Base-by-base conservation (phyloP, 768 basidiomycete species). In the Amanita pseudoporphyria region DNA sequence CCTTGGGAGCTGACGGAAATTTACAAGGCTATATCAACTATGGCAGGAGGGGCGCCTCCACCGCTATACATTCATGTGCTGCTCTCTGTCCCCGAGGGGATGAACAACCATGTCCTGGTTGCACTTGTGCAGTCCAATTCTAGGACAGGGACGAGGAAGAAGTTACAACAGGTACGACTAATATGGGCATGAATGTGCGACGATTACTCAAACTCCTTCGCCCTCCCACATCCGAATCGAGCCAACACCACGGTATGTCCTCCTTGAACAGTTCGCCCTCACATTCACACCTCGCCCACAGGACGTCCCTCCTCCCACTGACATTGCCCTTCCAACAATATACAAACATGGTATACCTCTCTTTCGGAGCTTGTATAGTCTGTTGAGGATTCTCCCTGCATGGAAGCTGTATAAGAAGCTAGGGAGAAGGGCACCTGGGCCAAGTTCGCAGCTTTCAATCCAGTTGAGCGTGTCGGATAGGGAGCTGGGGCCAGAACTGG, bases 301-400 rank as follows among this genome's bases (percentile, higher is more conserved):
- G 41, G 57, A 61, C 39, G 16, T 33, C 3, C 45, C 22, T 1
- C 45, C 45, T n/a, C 61, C 61, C 49, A 56, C 64, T 43, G 82
- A 84, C 52, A 71, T 84, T 33, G 77, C 81, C 12, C 78, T 83
- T 31, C 74, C 87, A 0, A 84, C 82, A 9, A 82, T 88, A 47
- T 91, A 91, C 74, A 91, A 91, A 64, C 82, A 89, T 57, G 80
- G 83, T 31, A 90, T 91, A 58, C 76, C 84, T 28, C 73, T 89
- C 16, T 91, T 90, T 68, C 76, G 88, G 44, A 86, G 84, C 59
- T 60, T 87, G 5, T 91, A 70, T 70, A 82, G 79, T 46, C 64
- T 90, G 37, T 71, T 90, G 40, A 75, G 86, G 47, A 72, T 87
- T 21, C 72, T 89, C 3, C 88, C 88, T 14, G 71, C 83, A 0